Base-by-base conservation (phyloP, 1,284 basidiomycete genomes). In the Athelia sp. region DNA sequence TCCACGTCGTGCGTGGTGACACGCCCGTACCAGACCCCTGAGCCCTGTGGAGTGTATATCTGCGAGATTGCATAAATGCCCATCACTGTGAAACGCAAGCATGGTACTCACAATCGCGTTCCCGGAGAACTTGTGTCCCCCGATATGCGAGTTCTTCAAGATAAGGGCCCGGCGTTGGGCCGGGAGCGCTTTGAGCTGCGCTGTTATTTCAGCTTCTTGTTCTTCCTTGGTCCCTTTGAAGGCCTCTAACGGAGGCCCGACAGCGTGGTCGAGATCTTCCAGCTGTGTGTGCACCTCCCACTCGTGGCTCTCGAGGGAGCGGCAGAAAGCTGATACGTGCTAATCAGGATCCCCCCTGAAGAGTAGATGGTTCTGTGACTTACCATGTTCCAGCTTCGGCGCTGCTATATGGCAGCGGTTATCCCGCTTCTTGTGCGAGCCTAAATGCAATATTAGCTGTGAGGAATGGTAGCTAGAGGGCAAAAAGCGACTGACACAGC, bases 1-100 rank as follows among this genome's bases (percentile, higher is more conserved):
- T 90, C 87, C 43, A 93, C 86, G 60, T 95, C 88, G 61, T 93
- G 87, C 10, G 93, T 84, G 34, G 87, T 86, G 2, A 96, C 92
- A 29, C 95, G 84, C n/a, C 94, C 95, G 61, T 97, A 97, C 82
- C 93, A 95, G 22, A 96, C 76, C 43, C 84, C 82, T 22, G 84
- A 78, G 15, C 93, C 93, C 50, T 84, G 81, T 0, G 94, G 93
- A 51, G 86, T 88, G 66, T 91, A 86, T 60, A 96, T 89, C 90
- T 93, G 46, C 15, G 46, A 42, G 9, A 13, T 13, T 29, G 26
- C 13, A 13, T 29, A 4, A 29, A 29, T 13, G 13, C 26, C 26
- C 4, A 29, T 4, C 26, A 4, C 26, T 29, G 52, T 35, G 43
- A 43, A 17, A 48, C 49, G 46, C n/a, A 36, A n/a, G n/a, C 47